A percentile compares a stretch with the other conserved stretches of the same genome.
These are phyloP conservation scores for Hippophae rhamnoides DNA, from an alignment of 306 rosid species.

Conservation along the genomic window DNA sequence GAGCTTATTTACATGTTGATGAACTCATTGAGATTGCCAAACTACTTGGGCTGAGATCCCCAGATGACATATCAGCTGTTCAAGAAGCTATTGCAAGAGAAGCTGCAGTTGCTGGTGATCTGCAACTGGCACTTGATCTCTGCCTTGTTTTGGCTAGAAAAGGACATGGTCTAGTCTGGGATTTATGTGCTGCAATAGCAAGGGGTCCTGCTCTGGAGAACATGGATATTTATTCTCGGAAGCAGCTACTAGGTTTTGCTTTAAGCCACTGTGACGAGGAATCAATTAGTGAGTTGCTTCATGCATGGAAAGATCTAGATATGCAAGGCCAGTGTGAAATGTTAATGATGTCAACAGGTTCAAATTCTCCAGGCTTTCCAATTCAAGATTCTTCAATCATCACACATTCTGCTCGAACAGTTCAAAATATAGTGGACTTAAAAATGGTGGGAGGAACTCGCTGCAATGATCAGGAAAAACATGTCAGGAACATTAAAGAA, in stretches of 20 bases:
- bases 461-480: slow-evolving; percentile 46
- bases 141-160: slow-evolving; percentile 81
- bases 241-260: slow-evolving; percentile 85
- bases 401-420: slow-evolving; percentile 31
- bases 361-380: slow-evolving; percentile 42
- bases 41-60: slow-evolving; percentile 79
- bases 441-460: slow-evolving; percentile 31
- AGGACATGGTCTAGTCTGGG: slow-evolving; percentile 92
- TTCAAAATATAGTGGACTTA: slow-evolving; percentile 35
- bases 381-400: slow-evolving; percentile 43
- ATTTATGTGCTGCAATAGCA: slow-evolving; percentile 95
- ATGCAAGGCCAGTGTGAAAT: slow-evolving; percentile 86
- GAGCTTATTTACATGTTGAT: slow-evolving; percentile 94
- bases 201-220: slow-evolving; percentile 98
- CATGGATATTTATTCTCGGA: slow-evolving; percentile 79
- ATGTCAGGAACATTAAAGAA: slow-evolving; percentile 39
- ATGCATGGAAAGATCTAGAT: slow-evolving; percentile 94
- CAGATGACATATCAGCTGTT: slow-evolving; percentile 66
- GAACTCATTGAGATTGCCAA: slow-evolving; percentile 85
- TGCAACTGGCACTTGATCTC: slow-evolving; percentile 93
- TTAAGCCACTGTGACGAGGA: slow-evolving; percentile 92
- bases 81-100: slow-evolving; percentile 99
- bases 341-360: slow-evolving; percentile 46
- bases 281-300: slow-evolving; percentile 80
- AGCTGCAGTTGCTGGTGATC: slow-evolving; percentile 99